phyloP scores from a whole-genome alignment of 208 protist genomes.

The Leptomonas pyrrhocoris region DNA sequence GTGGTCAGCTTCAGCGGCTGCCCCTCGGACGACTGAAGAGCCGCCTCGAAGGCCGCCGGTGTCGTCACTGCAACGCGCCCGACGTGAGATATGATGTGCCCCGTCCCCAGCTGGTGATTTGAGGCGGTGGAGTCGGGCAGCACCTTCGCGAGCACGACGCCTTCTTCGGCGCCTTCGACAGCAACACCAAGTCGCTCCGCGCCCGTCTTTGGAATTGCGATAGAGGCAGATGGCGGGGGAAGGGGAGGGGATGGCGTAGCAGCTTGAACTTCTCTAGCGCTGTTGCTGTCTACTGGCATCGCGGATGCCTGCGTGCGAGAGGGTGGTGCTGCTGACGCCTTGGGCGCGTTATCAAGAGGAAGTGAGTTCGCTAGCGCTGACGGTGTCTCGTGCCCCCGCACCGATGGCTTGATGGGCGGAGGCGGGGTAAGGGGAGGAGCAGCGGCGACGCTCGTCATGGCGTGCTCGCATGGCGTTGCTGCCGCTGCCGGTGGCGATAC shows the following conservation, averaged over 20 bases:
- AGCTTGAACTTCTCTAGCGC: not conserved
- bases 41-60: slow-evolving; percentile 29
- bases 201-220: not conserved
- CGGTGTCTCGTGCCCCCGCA: not conserved
- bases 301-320: not conserved
- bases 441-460: not conserved
- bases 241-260: not conserved
- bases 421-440: not conserved
- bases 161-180: slow-evolving; percentile 35
- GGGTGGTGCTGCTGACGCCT: not conserved
- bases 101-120: slow-evolving; percentile 26
- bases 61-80: slow-evolving; percentile 37
- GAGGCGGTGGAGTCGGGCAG: slow-evolving; percentile 33
- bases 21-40: slow-evolving; percentile 24
- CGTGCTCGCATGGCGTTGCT: not conserved
- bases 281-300: not conserved
- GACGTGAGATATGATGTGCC: slow-evolving; percentile 62
- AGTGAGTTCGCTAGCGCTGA: not conserved
- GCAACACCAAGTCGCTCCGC: slow-evolving; percentile 32
- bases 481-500: not conserved
- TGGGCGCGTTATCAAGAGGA: not conserved
- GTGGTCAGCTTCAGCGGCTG: slow-evolving; percentile 47
- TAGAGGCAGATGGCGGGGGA: not conserved
- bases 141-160: slow-evolving; percentile 44
- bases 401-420: not conserved